Base-by-base conservation (phyloP, 345 rosid genomes). In the Salix viminalis region DNA sequence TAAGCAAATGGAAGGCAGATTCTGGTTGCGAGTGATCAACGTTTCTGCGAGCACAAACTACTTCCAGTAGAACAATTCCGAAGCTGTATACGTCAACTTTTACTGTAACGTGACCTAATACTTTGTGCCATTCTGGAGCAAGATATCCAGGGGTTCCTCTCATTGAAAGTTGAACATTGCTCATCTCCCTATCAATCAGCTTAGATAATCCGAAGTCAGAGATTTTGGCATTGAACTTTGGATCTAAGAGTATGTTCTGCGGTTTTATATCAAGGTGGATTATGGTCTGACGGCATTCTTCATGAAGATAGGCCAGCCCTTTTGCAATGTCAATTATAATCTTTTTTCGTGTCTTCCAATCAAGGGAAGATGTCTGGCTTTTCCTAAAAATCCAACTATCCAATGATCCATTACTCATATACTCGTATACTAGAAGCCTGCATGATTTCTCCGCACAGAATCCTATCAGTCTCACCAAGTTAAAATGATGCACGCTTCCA, bases 401-500 rank as follows among this genome's bases (percentile, higher is more conserved):
- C 30, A 76, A 61, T 6, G 79, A 76, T 58, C 79, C 74, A 48
- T 76, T 76, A 11, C 73, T 56, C 79, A 76, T 69, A 37, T 56
- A 60, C 18, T 76, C 79, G 15, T 76, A 76, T 30, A 76, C 73
- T 41, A 76, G 58, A 41, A 76, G 56, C 73, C 65, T 68, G 28
- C 41, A 21, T 14, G 79, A 76, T 21, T 58, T 44, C 32, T 56
- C 67, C 12, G 42, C 73, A 62, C 74, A 76, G 5, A 65, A 69
- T 41, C 79, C 79, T 26, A 56, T 16, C 46, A 76, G 36, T 21
- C 67, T 69, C 0, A 58, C 79, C n/a, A 94, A 79, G 82, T 87
- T 88, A 4, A 90, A 81, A 90, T 0, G 97, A 94, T 80, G 98
- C 85, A 21, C 81, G 87, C 73, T 90, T 83, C 83, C 92, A 85